Evolutionary conservation across 2,329 filamentous ascomycete species (phyloP), one percentile per base, ranked within the genome.

Genomic region (Sordariomycetes sp.): DNA sequence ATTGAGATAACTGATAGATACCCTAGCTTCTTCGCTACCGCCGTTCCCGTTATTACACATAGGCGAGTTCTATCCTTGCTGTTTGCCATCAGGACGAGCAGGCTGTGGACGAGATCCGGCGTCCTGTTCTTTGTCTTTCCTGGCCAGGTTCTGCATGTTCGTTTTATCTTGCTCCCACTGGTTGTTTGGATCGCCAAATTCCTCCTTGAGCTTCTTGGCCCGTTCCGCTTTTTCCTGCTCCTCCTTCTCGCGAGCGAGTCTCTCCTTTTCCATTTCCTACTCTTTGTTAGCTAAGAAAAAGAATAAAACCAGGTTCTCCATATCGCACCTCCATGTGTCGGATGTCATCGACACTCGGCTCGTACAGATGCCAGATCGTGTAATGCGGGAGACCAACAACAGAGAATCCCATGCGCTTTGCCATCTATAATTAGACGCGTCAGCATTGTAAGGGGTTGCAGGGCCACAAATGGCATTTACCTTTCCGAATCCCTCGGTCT

Each of bases 321-420:
- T 50, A 50, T 65, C 74, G 59, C 70, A 85, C 83, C 75, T 91
- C 92, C 94, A 99, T 99, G 67, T 97, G 94, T 59, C 88, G 85
- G 61, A 97, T 89, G 66, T 99, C 94, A 66, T 99, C 94, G 17
- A 96, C 89, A 65, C 90, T 96, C n/a, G 94, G 94, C 71, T 99
- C 94, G 75, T 99, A 99, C 66, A 99, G 78, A 84, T 99, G 94
- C 94, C 94, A 99, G 62, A 99, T 96, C 1, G 90, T 96, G 71
- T 99, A 99, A 69, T 99, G 94, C 7, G 94, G 94, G 53, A 99
- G 78, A 35, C 94, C 94, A 59, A 99, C 87, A 20, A 99, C 94
- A 0, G 91, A 96, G 67, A 89, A 97, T 59, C 87, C 80, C 94
- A 99, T 97, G 60, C 89, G 86, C 70, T 90, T 94, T 17, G 94